phyloP scores from a whole-genome alignment of 2,329 filamentous ascomycete genomes.

The Aspergillus chevalieri region DNA sequence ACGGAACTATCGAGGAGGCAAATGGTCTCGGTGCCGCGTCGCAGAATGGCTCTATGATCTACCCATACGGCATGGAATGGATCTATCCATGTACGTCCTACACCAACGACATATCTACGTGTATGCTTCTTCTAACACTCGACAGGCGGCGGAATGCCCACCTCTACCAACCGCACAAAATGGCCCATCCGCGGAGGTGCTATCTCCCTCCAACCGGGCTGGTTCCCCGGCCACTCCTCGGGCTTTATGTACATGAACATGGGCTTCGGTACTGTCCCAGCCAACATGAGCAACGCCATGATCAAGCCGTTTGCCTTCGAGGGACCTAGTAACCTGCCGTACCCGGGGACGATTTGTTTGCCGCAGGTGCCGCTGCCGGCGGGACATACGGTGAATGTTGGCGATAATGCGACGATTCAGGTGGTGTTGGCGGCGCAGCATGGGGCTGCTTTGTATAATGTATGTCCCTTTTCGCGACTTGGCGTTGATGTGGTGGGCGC shows the following conservation, averaged over 20 bases:
- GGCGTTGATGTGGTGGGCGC: background rate
- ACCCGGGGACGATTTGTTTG: constrained; percentile 80
- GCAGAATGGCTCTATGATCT: constrained; percentile 45
- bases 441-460: constrained; percentile 75
- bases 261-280: constrained; percentile 72
- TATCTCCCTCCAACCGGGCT: constrained; percentile 85
- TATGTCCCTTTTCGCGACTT: constrained; percentile 40
- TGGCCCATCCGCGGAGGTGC: constrained; percentile 87
- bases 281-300: constrained; percentile 84
- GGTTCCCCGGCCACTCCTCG: constrained; percentile 82
- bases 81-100: constrained; percentile 78
- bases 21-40: constrained; percentile 43
- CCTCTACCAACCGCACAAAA: constrained; percentile 76
- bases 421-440: constrained; percentile 77
- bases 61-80: constrained; percentile 91
- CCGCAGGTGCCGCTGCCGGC: constrained; percentile 80
- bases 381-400: constrained; percentile 63
- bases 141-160: constrained; percentile 74
- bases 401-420: constrained; percentile 89
- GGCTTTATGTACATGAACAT: constrained; percentile 89
- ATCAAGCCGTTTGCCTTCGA: constrained; percentile 72
- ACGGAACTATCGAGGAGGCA: constrained; percentile 51
- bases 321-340: constrained; percentile 76
- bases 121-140: background rate
- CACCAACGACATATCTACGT: background rate